phyloP scores from a whole-genome alignment of 306 rosid species.

The Alnus glutinosa region DNA sequence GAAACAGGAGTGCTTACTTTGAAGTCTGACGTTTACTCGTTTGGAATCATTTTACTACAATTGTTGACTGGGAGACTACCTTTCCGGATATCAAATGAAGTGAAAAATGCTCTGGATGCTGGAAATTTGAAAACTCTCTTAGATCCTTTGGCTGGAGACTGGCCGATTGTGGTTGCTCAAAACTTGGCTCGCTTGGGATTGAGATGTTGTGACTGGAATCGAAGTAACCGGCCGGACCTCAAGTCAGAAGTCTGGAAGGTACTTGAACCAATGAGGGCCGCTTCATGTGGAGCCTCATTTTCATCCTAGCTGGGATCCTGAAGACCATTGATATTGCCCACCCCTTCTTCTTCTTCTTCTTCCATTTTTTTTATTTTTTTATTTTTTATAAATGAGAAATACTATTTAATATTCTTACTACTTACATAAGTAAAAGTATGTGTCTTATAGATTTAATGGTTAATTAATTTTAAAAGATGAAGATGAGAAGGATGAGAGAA shows the following conservation, averaged over 20 bases:
- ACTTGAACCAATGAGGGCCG: conserved; percentile 51
- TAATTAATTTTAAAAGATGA: no score
- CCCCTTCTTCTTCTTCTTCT: conserved; percentile 26
- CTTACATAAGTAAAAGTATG: no score
- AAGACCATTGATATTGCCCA: conserved; percentile 26
- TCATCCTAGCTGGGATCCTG: conserved; percentile 42
- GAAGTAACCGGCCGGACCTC: conserved; percentile 4
- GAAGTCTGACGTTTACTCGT: conserved; percentile 42
- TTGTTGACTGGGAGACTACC: conserved; percentile 47
- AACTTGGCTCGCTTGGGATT: conserved; percentile 48
- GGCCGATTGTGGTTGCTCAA: conserved; percentile 20
- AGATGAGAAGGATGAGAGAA: no score
- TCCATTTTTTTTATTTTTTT: no score
- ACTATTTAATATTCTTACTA: no score
- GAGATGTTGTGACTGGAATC: conserved; percentile 48
- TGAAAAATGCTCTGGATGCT: conserved; percentile 34
- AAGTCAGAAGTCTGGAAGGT: not conserved
- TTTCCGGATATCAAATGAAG: conserved; percentile 39
- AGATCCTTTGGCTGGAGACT: conserved; percentile 57
- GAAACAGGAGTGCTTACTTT: no score
- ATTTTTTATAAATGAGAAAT: no score
- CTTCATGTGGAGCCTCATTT: conserved; percentile 29
- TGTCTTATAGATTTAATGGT: no score
- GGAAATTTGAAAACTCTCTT: conserved; percentile 43
- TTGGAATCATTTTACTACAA: conserved; percentile 43